Percentiles rank a stretch among this genome's conserved stretches.
Conservation (phyloP, 2,329 filamentous ascomycete genomes). For the Ambrosiella xylebori region DNA sequence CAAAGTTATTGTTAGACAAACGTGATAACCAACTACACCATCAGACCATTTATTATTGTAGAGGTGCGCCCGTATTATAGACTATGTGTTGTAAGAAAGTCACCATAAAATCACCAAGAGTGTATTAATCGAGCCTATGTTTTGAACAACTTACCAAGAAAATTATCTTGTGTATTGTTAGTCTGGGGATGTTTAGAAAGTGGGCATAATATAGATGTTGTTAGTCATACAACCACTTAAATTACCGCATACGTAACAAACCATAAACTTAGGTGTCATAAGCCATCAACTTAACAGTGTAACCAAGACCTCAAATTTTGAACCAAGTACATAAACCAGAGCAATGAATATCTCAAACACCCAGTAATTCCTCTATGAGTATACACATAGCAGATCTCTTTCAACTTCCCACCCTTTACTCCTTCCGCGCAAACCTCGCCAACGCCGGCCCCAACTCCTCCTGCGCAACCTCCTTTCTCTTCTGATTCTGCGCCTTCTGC, state of each 20-base stretch:
- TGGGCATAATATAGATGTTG: not conserved
- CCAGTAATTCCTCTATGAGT: not conserved
- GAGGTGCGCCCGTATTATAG: too few relatives aligned
- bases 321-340: not conserved
- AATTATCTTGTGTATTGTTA: not conserved
- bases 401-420: constrained; percentile 15
- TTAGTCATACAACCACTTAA: too few relatives aligned
- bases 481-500: constrained; percentile 48
- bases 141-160: not conserved
- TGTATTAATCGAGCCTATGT: too few relatives aligned
- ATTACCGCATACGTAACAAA: too few relatives aligned
- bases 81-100: too few relatives aligned
- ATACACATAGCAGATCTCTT: not conserved
- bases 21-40: too few relatives aligned
- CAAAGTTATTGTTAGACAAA: too few relatives aligned
- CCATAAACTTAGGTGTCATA: too few relatives aligned
- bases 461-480: constrained; percentile 44
- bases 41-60: too few relatives aligned
- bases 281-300: too few relatives aligned
- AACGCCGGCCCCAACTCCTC: constrained; percentile 71
- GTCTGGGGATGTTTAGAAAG: not conserved
- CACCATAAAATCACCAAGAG: too few relatives aligned
- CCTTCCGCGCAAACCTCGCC: constrained; percentile 65
- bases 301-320: too few relatives aligned
- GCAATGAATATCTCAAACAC: not conserved